A percentile compares a stretch with the other conserved stretches of the same genome.
These are phyloP conservation scores for Geotrichum restrictum DNA, from an alignment of 1,139 yeast genomes.

Conservation along the genomic window DNA sequence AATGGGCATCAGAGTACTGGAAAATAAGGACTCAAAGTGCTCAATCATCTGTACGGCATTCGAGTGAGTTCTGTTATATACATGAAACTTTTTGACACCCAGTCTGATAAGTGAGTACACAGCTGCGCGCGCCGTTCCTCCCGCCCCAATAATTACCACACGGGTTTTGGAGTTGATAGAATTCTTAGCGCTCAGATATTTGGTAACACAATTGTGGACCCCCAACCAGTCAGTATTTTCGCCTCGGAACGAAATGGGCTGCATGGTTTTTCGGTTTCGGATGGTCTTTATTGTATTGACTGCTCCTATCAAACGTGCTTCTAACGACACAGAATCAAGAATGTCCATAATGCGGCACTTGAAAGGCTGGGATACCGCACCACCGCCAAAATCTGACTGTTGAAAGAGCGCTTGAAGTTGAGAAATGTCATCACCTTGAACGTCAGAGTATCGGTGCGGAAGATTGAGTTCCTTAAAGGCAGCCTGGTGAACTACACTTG, in stretches of 20 bases:
- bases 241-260: slow-evolving; percentile 46
- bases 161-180: slow-evolving; percentile 22
- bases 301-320: slow-evolving; percentile 74
- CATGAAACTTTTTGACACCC: slow-evolving; percentile 68
- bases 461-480: slow-evolving; percentile 20
- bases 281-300: slow-evolving; percentile 69
- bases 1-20: slow-evolving; percentile 3
- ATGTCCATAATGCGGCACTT: slow-evolving; percentile 17
- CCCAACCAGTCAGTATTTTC: slow-evolving; percentile 92
- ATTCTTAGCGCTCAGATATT: slow-evolving; percentile 19
- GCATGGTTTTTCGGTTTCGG: slow-evolving; percentile 44
- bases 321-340: slow-evolving; percentile 41
- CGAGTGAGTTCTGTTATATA: slow-evolving; percentile 65
- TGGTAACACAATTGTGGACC: slow-evolving; percentile 43
- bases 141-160: slow-evolving; percentile 73
- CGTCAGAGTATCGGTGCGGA: slow-evolving; percentile 19
- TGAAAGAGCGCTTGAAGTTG: slow-evolving; percentile 20
- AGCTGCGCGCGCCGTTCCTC: slow-evolving; percentile 89
- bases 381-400: slow-evolving; percentile 24
- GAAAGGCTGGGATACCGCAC: slow-evolving; percentile 22
- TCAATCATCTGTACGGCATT: slow-evolving; percentile 51
- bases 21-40: slow-evolving; percentile 19
- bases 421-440: slow-evolving; percentile 3
- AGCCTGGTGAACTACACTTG: slow-evolving; percentile 15
- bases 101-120: slow-evolving; percentile 67